Conservation (phyloP, 495 filamentous ascomycete genomes). For the Penicillium herquei region DNA sequence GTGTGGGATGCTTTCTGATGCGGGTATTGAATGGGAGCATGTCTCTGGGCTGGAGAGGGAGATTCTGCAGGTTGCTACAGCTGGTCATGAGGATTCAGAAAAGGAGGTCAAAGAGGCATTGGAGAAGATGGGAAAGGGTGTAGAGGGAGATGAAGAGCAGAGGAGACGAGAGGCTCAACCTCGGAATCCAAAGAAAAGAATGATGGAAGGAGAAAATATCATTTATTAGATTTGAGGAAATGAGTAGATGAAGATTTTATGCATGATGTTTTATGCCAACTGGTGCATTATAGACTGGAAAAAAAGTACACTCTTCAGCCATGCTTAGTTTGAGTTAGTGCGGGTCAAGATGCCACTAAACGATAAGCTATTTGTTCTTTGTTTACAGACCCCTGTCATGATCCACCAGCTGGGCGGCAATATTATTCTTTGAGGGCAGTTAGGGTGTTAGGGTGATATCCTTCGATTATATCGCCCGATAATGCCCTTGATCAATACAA, state of each 20-base stretch:
- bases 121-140: slow-evolving; percentile 28
- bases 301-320: too few relatives aligned
- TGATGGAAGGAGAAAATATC: slow-evolving; percentile 39
- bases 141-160: slow-evolving; percentile 40
- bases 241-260: background rate
- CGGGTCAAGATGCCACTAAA: too few relatives aligned
- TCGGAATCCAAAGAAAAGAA: slow-evolving; percentile 48
- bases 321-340: too few relatives aligned
- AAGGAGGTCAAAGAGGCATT: slow-evolving; percentile 34
- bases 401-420: background rate
- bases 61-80: slow-evolving; percentile 76
- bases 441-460: too few relatives aligned
- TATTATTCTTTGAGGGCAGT: too few relatives aligned
- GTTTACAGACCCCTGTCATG: background rate
- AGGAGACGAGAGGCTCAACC: slow-evolving; percentile 29
- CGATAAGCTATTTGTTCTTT: too few relatives aligned
- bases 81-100: slow-evolving; percentile 63
- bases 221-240: slow-evolving; percentile 13
- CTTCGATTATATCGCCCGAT: too few relatives aligned
- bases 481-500: too few relatives aligned
- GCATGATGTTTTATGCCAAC: background rate
- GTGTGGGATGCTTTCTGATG: slow-evolving; percentile 63
- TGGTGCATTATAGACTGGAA: too few relatives aligned
- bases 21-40: slow-evolving; percentile 69
- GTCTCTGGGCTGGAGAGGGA: slow-evolving; percentile 76